Base-by-base conservation (phyloP, 2,329 filamentous ascomycete species). In the Cladosporium sp. region DNA sequence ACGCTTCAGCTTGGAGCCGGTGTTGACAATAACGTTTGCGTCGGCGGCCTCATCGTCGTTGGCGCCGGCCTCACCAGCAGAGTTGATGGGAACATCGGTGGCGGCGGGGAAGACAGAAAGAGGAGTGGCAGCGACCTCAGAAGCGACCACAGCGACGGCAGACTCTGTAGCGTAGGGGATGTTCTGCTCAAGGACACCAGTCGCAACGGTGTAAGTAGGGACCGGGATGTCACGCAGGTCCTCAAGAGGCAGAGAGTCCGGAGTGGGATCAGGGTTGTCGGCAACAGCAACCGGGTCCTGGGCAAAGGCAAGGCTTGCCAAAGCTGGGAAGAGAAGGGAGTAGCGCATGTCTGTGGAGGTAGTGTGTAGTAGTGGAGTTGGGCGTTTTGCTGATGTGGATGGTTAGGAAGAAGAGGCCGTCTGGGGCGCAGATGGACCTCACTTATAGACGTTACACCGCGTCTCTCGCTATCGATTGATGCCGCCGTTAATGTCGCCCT, bases 241-340 rank as follows among this genome's bases (percentile, higher is more conserved):
- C 6, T 53, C 67, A n/a, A 69, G 37, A 56, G 65, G 62, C 18
- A 69, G 64, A n/a, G 67, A 61, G 35, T 69, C 67, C 35, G 56
- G 56, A 37, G 56, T 58, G 10, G 67, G 66, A 28, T 59, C 53
- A 23, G 53, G 53, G 29, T 35, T 33, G 31, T 57, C 53, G 29
- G 53, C 29, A 37, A 57, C 53, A 26, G 53, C 29, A n/a, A 57
- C 29, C 29, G 33, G 7, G 11, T 63, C 60, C n/a, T 65, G 50
- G 11, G 67, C 53, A 12, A 59, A 46, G 40, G 53, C 65, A 50
- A 67, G 46, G 18, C 35, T 59, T 12, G 65, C 67, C 35, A 68
- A 65, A 46, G 53, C 53, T 14, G 53, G 53, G 18, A 57, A 31
- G 16, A 57, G 53, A 37, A 35, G 7, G 10, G 29, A 57, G 53